phyloP scores from a whole-genome alignment of 495 filamentous ascomycete genomes.

The Lasiosphaeria ovina region DNA sequence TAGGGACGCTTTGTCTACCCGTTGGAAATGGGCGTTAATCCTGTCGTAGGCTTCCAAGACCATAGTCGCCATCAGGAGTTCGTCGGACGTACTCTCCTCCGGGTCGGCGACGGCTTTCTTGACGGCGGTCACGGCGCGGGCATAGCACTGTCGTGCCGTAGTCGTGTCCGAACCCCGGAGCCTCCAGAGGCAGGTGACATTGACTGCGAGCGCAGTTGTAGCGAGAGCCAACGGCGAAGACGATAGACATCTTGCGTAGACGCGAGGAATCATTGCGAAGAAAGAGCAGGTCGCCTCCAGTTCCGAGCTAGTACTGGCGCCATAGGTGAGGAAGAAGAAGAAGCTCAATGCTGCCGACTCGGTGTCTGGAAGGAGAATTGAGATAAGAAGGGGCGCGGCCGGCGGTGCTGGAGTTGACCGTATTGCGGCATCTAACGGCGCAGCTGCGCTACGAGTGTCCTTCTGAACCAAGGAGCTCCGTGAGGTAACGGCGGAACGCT shows the following conservation, averaged over 20 bases:
- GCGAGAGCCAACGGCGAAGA: not conserved
- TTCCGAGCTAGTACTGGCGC: not conserved
- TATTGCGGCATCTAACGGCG: no score
- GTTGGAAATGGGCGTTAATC: not conserved
- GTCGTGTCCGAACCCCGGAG: not conserved
- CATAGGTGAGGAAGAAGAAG: slow-evolving; percentile 5
- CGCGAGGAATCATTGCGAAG: not conserved
- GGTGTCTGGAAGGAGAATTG: not conserved
- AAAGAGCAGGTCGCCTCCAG: slow-evolving; percentile 3
- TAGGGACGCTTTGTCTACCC: not conserved
- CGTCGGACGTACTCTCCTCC: slow-evolving; percentile 3
- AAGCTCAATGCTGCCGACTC: slow-evolving; percentile 4
- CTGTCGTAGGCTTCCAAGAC: slow-evolving; percentile 5
- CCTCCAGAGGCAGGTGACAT: not conserved
- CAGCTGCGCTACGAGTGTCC: no score
- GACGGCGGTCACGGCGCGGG: not conserved
- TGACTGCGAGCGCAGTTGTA: not conserved
- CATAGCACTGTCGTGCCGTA: not conserved
- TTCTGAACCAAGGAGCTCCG: no score
- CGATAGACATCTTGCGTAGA: not conserved
- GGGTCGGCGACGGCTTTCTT: slow-evolving; percentile 2
- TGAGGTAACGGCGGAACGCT: no score
- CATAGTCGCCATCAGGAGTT: slow-evolving; percentile 4
- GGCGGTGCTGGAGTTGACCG: not conserved
- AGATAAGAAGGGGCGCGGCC: not conserved